Evolutionary conservation across 176 grass and related monocot species (phyloP).

Genomic region (Oryza longistaminata): DNA sequence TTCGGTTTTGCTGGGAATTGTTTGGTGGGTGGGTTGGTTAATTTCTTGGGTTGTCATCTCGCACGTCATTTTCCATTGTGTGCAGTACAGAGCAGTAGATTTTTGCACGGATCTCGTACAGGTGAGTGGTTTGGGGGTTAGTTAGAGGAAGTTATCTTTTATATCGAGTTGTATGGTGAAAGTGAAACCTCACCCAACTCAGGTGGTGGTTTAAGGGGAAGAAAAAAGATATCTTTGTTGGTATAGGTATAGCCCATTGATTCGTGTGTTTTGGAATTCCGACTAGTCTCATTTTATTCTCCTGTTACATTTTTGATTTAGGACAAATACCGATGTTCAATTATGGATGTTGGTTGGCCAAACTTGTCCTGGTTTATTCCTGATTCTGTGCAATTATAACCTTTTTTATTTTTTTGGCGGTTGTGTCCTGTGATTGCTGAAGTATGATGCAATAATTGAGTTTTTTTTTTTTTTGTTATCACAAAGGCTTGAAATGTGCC

Average conservation of each 20-base stretch:
- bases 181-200: not conserved
- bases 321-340: slow-evolving; percentile 7
- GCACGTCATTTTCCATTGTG: not conserved
- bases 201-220: slow-evolving; percentile 5
- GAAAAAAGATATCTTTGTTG: not conserved
- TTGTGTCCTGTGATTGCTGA: slow-evolving; percentile 27
- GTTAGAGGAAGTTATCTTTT: slow-evolving; percentile 7
- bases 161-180: not conserved
- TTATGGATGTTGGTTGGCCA: slow-evolving; percentile 25
- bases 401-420: not conserved
- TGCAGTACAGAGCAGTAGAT: not conserved
- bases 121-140: not conserved
- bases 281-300: not conserved
- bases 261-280: slow-evolving; percentile 9
- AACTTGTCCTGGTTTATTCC: slow-evolving; percentile 14
- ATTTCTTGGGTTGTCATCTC: not conserved
- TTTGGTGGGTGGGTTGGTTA: too few species aligned
- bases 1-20: not conserved
- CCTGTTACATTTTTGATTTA: not conserved
- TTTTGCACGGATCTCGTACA: slow-evolving; percentile 12
- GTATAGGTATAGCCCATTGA: not conserved
- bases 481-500: not conserved
- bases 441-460: slow-evolving; percentile 30
- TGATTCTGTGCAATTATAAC: slow-evolving; percentile 16
- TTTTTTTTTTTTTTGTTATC: not conserved